Conservation (phyloP, 2,329 filamentous ascomycete species). For the Colletotrichum musicola region DNA sequence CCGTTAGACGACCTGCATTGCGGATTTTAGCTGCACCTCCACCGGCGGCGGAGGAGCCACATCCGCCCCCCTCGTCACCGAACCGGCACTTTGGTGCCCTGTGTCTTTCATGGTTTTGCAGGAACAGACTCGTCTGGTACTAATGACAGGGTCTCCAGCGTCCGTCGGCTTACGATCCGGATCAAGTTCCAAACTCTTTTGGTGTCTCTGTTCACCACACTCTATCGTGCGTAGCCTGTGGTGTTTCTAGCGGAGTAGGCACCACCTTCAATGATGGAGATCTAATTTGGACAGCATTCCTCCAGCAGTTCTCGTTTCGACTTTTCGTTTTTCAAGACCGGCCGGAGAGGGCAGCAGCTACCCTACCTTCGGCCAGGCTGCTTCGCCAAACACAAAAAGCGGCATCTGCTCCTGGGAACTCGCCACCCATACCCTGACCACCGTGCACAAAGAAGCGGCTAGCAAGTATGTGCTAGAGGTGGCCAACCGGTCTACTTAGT, state of each 20-base stretch:
- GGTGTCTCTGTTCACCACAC: neutral
- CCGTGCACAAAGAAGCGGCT: constrained; percentile 3
- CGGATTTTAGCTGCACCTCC: constrained; percentile 8
- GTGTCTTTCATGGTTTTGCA: constrained; percentile 6
- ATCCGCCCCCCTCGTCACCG: constrained; percentile 21
- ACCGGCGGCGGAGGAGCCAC: constrained; percentile 24
- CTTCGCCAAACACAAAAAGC: no score
- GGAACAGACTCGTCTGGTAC: constrained; percentile 4
- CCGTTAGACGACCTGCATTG: constrained; percentile 6
- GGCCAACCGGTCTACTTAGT: neutral
- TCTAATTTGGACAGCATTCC: neutral
- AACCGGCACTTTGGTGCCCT: constrained; percentile 6
- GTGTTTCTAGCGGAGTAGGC: no score
- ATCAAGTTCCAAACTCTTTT: neutral
- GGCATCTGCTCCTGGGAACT: neutral
- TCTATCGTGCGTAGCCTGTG: neutral
- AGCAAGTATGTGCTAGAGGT: neutral
- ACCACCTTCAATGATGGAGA: neutral
- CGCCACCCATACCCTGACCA: neutral
- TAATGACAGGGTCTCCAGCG: neutral
- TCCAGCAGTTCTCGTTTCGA: neutral
- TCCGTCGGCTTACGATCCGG: neutral
- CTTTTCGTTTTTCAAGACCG: no score
- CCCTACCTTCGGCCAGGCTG: no score
- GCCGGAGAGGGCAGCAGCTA: no score